Base-by-base conservation (phyloP, 2,329 filamentous ascomycete species). In the Akanthomyces dipterigenus region DNA sequence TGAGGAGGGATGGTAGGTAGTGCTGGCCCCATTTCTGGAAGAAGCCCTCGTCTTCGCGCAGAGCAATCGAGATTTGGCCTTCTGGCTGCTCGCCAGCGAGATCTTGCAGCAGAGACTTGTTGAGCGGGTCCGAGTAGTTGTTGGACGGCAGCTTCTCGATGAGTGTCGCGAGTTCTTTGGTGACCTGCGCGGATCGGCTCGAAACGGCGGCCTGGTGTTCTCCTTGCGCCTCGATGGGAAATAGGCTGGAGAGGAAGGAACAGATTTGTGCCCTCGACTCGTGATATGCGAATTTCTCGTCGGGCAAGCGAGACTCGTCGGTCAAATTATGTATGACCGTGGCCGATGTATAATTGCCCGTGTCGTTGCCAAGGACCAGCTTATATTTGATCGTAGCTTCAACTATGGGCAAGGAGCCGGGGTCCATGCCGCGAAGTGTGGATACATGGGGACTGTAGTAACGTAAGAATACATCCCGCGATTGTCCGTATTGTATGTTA, bases 401-500 rank as follows among this genome's bases (percentile, higher is more conserved):
- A 50, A 67, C 26, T 16, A 50, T 31, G 12, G 62, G 49, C 8
- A 20, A 14, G 6, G 50, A 20, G 16, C 50, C 58, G 3, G n/a
- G 12, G 34, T 54, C 20, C 22, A 54, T 42, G 31, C 40, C 24
- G 20, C 40, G 4, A 18, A 31, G 14, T 9, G 24, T 55, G 3
- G 57, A 42, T 1, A 28, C 55, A 49, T 55, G 24, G 3, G 38
- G 40, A 9, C n/a, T 69, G 40, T 69, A 68, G 62, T 72, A 72
- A 4, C 66, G 65, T 7, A 87, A 70, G 64, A 79, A 80, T 26
- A 87, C 71, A 61, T 86, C 82, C 3, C 83, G 77, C 0, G 82
- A 80, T 62, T 87, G 84, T n/a, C 82, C 84, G 60, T 82, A 87
- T 63, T 85, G 83, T 0, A 88, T 63, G 64, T 79, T 84, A 3